phyloP scores from a whole-genome alignment of 2,329 filamentous ascomycete species.

The Mariannaea elegans region DNA sequence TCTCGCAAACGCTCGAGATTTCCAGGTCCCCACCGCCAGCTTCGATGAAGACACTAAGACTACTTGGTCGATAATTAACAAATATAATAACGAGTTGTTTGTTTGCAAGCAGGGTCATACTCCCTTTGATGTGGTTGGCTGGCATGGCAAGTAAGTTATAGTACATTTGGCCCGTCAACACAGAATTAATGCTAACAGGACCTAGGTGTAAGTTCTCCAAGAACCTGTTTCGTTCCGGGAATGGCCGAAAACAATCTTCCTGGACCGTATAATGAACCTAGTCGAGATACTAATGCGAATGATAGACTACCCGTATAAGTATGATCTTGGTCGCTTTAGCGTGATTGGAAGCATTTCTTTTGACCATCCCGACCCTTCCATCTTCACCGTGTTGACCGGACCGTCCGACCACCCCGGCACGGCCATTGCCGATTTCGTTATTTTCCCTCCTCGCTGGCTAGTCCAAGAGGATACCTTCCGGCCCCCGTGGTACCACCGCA shows the following conservation, averaged over 20 bases:
- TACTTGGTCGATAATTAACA: slow-evolving; percentile 63
- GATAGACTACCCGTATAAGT: slow-evolving; percentile 72
- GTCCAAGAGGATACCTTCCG: slow-evolving; percentile 76
- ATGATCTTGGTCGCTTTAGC: slow-evolving; percentile 81
- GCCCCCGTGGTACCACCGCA: slow-evolving; percentile 77
- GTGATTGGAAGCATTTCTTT: slow-evolving; percentile 72
- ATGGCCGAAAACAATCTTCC: neutral
- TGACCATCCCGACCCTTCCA: slow-evolving; percentile 80
- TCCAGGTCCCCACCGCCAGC: slow-evolving; percentile 73
- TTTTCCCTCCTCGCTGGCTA: slow-evolving; percentile 78
- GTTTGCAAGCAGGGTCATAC: slow-evolving; percentile 67
- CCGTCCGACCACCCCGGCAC: slow-evolving; percentile 68
- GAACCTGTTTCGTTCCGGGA: neutral
- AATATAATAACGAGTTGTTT: slow-evolving; percentile 74
- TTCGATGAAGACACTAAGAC: slow-evolving; percentile 70
- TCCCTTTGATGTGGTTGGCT: slow-evolving; percentile 82
- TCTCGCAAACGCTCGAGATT: slow-evolving; percentile 77
- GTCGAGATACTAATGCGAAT: slow-evolving; percentile 1
- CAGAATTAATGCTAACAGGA: slow-evolving; percentile 7
- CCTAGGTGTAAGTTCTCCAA: slow-evolving; percentile 24
- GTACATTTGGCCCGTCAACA: neutral
- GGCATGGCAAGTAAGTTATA: slow-evolving; percentile 79
- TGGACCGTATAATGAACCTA: too few relatives aligned
- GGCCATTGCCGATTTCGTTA: slow-evolving; percentile 75
- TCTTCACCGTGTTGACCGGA: slow-evolving; percentile 77